These are phyloP conservation scores for Gonium pectorale DNA, from an alignment of 139 green algal species.

Conservation along the genomic window DNA sequence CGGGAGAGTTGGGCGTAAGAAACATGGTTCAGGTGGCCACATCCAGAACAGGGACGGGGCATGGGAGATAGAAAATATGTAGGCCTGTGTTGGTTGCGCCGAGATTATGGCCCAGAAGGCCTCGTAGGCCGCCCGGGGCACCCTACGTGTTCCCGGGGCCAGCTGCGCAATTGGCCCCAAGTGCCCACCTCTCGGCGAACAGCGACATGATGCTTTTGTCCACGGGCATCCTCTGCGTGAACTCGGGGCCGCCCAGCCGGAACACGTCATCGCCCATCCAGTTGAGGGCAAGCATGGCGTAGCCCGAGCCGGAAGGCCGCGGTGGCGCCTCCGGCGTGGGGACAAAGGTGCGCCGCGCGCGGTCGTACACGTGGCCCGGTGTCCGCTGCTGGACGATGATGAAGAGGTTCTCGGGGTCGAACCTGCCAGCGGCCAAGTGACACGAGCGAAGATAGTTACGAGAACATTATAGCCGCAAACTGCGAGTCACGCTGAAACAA, in stretches of 20 bases:
- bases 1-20: too few species aligned
- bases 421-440: slow-evolving; percentile 14
- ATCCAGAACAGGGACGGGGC: too few species aligned
- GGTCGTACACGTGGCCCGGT: slow-evolving; percentile 11
- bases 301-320: slow-evolving; percentile 12
- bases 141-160: too few species aligned
- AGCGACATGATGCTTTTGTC: neutral
- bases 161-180: too few species aligned
- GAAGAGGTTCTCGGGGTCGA: slow-evolving; percentile 28
- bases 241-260: neutral
- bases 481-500: too few species aligned
- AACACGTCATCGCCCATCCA: slow-evolving; percentile 23
- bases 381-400: slow-evolving; percentile 34
- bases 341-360: neutral
- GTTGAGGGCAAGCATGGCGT: slow-evolving; percentile 22
- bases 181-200: slow-evolving; percentile 19
- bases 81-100: too few species aligned
- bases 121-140: too few species aligned
- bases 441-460: too few species aligned
- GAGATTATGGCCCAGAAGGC: too few species aligned
- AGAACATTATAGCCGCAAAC: too few species aligned
- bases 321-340: neutral
- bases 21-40: too few species aligned
- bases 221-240: neutral
- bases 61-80: too few species aligned